Percentiles rank a stretch among this genome's conserved stretches.
Conservation (phyloP, 225 moss, liverwort and hornwort species). For the Asterella californica region DNA sequence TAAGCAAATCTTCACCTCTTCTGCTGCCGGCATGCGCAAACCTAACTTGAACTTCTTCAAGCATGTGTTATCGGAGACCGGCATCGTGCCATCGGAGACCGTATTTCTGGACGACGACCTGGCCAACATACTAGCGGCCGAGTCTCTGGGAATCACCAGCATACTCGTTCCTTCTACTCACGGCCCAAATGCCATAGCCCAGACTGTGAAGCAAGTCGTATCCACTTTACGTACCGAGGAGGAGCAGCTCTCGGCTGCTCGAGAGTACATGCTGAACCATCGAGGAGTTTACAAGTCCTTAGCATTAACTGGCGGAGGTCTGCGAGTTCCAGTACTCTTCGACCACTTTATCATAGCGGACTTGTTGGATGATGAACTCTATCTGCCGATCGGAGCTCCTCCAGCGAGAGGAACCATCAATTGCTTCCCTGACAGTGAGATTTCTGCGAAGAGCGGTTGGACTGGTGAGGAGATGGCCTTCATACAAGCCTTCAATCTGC, state of each 20-base stretch:
- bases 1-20: constrained; percentile 2
- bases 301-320: constrained; percentile 21
- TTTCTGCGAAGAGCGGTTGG: background rate
- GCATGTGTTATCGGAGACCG: constrained; percentile 12
- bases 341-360: constrained; percentile 33
- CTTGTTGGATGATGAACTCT: constrained; percentile 14
- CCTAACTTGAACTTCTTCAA: constrained; percentile 14
- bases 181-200: background rate
- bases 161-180: constrained; percentile 2
- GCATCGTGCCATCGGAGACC: constrained; percentile 24
- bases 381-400: background rate
- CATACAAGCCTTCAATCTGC: constrained; percentile 8
- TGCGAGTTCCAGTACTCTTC: constrained; percentile 10
- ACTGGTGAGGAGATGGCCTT: background rate
- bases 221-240: too few species aligned
- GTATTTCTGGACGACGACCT: constrained; percentile 26
- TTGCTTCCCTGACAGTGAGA: constrained; percentile 9
- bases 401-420: constrained; percentile 14
- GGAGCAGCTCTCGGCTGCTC: constrained; percentile 17
- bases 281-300: too few species aligned
- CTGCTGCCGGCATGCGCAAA: constrained; percentile 19
- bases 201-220: constrained; percentile 7
- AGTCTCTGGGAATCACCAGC: constrained; percentile 28
- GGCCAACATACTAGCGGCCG: constrained; percentile 22
- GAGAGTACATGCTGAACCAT: background rate